Base-by-base conservation (phyloP, 192 early-diverging fungal species). In the Podila epicladia region DNA sequence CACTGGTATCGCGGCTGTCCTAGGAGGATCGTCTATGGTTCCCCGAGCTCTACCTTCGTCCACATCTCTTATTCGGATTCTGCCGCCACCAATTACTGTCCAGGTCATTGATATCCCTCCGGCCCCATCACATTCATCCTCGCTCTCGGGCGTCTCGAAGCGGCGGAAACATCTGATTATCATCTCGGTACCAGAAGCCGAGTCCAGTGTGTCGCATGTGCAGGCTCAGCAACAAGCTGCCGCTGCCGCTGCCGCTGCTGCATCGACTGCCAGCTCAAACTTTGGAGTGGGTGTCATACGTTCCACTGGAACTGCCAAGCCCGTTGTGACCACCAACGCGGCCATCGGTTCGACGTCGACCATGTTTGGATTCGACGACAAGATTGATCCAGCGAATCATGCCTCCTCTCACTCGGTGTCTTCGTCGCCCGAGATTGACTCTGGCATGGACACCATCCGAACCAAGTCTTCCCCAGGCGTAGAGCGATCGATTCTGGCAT, bases 81-180 rank as follows among this genome's bases (percentile, higher is more conserved):
- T 80, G 58, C 77, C 77, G 5, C 77, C 77, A 5, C 64, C 77
- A 0, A 41, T 80, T 8, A 69, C 71, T 0, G 77, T 80, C 1
- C 60, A 72, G 26, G 65, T 80, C 0, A 73, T 80, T 38, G 77
- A 80, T 28, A 80, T 80, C 19, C 77, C 77, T 5, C 77, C 77
- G 7, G 77, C 77, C 11, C 77, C 77, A 19, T 80, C 77, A 2
- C 77, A 80, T 33, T 80, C 77, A 2, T 80, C 77, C 3, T 80
- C 77, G n/a, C 77, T 80, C n/a, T 80, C 71, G 12, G 77, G 77
- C 28, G 55, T 68, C 2, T 80, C 77, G 35, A 80, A 73, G 28
- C 61, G 66, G 28, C 32, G 71, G 15, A 80, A 80, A 50, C 77
- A 80, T 51, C 28, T 80, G 33, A 73, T 80, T 26, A 63, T 80